Evolutionary conservation across 192 early-diverging fungal species (phyloP).

Genomic region (Linderina pennispora): DNA sequence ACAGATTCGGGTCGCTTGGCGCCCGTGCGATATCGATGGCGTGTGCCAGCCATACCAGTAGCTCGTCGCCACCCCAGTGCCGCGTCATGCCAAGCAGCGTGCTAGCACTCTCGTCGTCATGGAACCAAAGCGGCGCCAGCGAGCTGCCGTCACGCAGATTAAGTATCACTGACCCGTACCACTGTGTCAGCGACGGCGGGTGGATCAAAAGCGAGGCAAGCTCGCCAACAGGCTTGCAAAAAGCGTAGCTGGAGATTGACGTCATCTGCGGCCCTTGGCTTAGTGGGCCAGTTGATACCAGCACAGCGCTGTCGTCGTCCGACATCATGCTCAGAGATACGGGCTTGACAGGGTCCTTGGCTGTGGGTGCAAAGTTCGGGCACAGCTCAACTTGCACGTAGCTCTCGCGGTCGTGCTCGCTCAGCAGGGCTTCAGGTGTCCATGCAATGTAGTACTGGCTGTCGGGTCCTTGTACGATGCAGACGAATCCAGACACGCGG

Average conservation of each 20-base stretch:
- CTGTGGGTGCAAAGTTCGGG: constrained; percentile 24
- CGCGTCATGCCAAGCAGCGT: constrained; percentile 38
- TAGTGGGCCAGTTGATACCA: constrained; percentile 37
- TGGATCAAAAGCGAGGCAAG: constrained; percentile 59
- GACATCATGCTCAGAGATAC: constrained; percentile 29
- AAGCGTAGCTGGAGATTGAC: constrained; percentile 50
- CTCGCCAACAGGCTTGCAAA: constrained; percentile 52
- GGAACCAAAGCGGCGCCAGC: constrained; percentile 65
- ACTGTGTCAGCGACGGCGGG: constrained; percentile 60
- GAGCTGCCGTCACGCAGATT: constrained; percentile 60
- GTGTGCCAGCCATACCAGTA: constrained; percentile 52
- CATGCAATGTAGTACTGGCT: constrained; percentile 60
- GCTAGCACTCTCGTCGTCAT: constrained; percentile 62
- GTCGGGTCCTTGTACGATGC: constrained; percentile 54
- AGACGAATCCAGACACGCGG: constrained; percentile 62
- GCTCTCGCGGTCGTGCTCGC: constrained; percentile 53
- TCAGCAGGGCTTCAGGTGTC: constrained; percentile 62
- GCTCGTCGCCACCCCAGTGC: constrained; percentile 67
- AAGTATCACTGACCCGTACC: constrained; percentile 62
- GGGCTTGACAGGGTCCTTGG: constrained; percentile 3
- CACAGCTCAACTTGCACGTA: constrained; percentile 56
- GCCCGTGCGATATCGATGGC: constrained; percentile 44
- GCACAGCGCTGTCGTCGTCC: constrained; percentile 23
- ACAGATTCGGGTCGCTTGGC: constrained; percentile 29
- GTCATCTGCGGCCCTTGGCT: constrained; percentile 28